A percentile compares a stretch with the other conserved stretches of the same genome.
Conservation (phyloP, 2,329 filamentous ascomycete species). For the Neocatenulostroma microsporum region DNA sequence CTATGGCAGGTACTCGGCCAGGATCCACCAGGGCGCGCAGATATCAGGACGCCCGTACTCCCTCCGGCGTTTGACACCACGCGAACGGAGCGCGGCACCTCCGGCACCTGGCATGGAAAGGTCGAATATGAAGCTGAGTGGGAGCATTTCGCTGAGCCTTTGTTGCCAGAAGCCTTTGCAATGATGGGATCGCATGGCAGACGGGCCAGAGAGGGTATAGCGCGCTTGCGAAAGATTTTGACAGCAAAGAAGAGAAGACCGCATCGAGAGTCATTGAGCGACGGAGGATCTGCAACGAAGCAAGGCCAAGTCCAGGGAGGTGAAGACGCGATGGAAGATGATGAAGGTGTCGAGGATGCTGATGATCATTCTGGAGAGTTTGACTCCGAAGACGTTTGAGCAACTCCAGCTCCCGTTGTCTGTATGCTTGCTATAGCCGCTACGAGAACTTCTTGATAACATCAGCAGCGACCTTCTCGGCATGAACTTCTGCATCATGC, state of each 20-base stretch:
- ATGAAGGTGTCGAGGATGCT: no score
- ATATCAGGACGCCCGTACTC: not conserved
- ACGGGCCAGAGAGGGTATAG: conserved; percentile 9
- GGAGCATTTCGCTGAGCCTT: conserved; percentile 30
- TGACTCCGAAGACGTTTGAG: no score
- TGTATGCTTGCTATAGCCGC: no score
- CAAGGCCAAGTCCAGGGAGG: no score
- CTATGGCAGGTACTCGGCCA: conserved; percentile 40
- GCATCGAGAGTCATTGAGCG: no score
- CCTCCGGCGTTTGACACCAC: not conserved
- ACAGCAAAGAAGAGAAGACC: not conserved
- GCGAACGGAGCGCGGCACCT: conserved; percentile 23
- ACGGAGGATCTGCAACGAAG: no score
- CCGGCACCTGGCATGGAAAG: conserved; percentile 41
- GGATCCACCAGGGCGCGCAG: conserved; percentile 14
- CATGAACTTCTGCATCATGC: conserved; percentile 43
- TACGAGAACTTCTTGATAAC: conserved; percentile 9
- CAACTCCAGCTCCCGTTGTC: no score
- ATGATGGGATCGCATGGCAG: conserved; percentile 11
- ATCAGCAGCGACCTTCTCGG: conserved; percentile 31
- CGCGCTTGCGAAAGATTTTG: not conserved
- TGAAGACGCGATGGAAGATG: no score
- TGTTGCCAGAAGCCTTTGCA: conserved; percentile 9
- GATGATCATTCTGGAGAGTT: no score
- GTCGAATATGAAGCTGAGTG: conserved; percentile 43